Conservation (phyloP, 139 green algal genomes). For the Raphidocelis subcapitata region DNA sequence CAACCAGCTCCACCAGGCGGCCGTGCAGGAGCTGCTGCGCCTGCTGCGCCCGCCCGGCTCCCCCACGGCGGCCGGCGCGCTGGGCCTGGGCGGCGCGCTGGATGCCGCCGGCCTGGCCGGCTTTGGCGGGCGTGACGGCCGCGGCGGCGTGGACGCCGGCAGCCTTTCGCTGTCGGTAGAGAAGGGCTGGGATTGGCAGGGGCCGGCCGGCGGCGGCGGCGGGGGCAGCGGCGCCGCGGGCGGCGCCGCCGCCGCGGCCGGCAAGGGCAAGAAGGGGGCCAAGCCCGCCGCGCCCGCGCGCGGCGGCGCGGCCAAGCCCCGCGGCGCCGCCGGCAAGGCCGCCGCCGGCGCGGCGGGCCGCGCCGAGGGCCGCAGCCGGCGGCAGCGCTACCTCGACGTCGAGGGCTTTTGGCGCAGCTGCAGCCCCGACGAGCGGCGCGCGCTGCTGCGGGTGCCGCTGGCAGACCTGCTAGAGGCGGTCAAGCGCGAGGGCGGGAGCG, state of each 20-base stretch:
- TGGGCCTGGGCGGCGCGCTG: background rate
- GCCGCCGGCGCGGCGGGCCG: background rate
- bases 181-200: slow-evolving; percentile 22
- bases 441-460: slow-evolving; percentile 59
- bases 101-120: background rate
- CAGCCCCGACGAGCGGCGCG: slow-evolving; percentile 38
- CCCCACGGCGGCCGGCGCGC: background rate
- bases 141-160: background rate
- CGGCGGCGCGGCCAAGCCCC: background rate
- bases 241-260: background rate
- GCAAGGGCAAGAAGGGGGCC: background rate
- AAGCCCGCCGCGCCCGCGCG: background rate
- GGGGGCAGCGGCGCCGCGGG: background rate
- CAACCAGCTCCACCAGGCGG: slow-evolving; percentile 28
- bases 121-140: background rate
- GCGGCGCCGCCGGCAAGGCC: background rate
- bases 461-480: slow-evolving; percentile 45
- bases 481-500: slow-evolving; percentile 45
- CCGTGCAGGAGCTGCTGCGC: slow-evolving; percentile 26
- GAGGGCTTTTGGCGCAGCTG: slow-evolving; percentile 53
- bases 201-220: background rate
- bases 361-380: slow-evolving; percentile 22
- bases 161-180: slow-evolving; percentile 15
- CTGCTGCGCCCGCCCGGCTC: slow-evolving; percentile 13
- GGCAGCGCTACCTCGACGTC: slow-evolving; percentile 27